A percentile compares a stretch with the other conserved stretches of the same genome.
These are phyloP conservation scores for Candida argentea DNA, from an alignment of 805 yeast genomes.

Conservation along the genomic window DNA sequence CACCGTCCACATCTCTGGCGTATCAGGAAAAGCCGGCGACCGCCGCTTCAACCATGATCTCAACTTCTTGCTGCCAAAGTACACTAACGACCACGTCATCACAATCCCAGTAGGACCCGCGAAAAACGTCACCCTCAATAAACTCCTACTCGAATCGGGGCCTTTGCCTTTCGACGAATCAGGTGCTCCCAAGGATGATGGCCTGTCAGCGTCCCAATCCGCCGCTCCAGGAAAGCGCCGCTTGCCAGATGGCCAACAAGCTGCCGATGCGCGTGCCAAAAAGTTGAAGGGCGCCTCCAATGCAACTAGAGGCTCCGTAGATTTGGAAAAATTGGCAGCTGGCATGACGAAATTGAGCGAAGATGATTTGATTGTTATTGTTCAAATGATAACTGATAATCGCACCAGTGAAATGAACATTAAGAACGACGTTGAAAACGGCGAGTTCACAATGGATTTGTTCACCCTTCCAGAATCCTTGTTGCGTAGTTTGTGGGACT, in stretches of 20 bases:
- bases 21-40: constrained; percentile 77
- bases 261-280: constrained; percentile 25
- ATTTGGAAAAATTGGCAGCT: constrained; percentile 82
- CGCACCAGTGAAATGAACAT: constrained; percentile 91
- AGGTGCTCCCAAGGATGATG: constrained; percentile 15
- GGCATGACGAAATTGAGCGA: constrained; percentile 81
- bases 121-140: constrained; percentile 58
- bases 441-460: constrained; percentile 94
- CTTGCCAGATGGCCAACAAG: constrained; percentile 7
- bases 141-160: constrained; percentile 72
- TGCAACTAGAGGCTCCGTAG: constrained; percentile 66
- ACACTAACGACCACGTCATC: constrained; percentile 68
- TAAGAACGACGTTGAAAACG: constrained; percentile 91
- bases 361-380: constrained; percentile 89
- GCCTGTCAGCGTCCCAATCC: too few species aligned
- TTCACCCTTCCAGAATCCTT: constrained; percentile 87
- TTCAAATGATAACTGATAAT: constrained; percentile 96
- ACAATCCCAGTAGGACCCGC: constrained; percentile 52
- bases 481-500: constrained; percentile 90
- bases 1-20: constrained; percentile 52
- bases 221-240: constrained; percentile 11
- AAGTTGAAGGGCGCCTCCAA: constrained; percentile 39
- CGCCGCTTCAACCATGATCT: constrained; percentile 80
- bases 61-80: constrained; percentile 70
- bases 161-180: constrained; percentile 50